These are phyloP conservation scores for Colletotrichum horii DNA, from an alignment of 2,329 filamentous ascomycete genomes.

Conservation along the genomic window DNA sequence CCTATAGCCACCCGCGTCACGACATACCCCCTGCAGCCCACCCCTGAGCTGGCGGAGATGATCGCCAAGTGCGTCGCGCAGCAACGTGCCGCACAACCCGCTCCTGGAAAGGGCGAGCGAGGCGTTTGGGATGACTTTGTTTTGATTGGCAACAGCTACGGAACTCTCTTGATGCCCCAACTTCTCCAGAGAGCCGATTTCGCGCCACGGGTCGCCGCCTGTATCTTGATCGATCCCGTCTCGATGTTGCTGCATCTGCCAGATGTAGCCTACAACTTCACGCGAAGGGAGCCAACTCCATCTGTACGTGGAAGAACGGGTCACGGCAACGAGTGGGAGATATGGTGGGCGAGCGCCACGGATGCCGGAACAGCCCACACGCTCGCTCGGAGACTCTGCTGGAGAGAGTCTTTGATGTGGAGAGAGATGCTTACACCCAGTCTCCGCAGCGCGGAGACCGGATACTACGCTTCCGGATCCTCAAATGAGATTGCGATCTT, in stretches of 20 bases:
- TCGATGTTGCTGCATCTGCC: constrained; percentile 65
- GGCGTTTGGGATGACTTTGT: constrained; percentile 53
- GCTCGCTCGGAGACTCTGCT: constrained; percentile 72
- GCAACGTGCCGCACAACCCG: not conserved
- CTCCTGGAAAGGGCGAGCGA: not conserved
- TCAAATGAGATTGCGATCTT: constrained; percentile 1
- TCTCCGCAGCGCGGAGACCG: not conserved
- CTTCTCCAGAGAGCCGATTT: constrained; percentile 51
- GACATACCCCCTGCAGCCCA: constrained; percentile 43
- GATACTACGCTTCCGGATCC: constrained; percentile 9
- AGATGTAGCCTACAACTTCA: constrained; percentile 68
- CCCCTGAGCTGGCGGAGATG: not conserved
- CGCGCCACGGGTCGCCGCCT: constrained; percentile 43
- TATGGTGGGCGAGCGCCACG: constrained; percentile 75
- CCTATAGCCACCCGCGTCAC: constrained; percentile 64
- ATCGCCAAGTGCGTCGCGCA: constrained; percentile 13
- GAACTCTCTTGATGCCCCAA: constrained; percentile 60
- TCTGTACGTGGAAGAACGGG: constrained; percentile 20
- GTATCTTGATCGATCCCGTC: constrained; percentile 65
- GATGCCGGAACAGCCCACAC: constrained; percentile 71
- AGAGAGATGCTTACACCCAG: constrained; percentile 60
- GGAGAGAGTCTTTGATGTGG: constrained; percentile 75
- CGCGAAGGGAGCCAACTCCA: constrained; percentile 43
- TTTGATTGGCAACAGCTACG: constrained; percentile 63
- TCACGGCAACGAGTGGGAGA: constrained; percentile 69